Base-by-base conservation (phyloP, 305 asterid species). In the Fraxinus sp. region DNA sequence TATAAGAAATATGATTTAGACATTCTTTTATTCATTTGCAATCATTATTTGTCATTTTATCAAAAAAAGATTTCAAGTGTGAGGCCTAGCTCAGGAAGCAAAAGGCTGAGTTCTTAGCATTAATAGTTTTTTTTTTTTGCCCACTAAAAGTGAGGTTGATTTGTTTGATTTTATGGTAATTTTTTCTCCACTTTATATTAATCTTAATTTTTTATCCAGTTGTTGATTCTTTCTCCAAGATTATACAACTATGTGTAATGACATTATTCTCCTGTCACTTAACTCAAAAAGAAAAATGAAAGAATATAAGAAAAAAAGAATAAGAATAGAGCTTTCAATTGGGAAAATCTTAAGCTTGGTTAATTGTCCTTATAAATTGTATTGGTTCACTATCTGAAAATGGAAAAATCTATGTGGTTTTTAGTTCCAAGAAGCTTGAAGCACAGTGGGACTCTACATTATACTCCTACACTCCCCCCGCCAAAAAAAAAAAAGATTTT, bases 1-100 rank as follows among this genome's bases (percentile, higher is more conserved):
- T 7, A 66, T 72, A 18, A 66, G 80, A 81, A 62, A 84, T 46
- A 66, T 78, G 9, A 5, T 13, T 22, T 77, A 77, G 82, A 80
- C 62, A 36, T 44, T 80, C 55, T 82, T 46, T 35, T 74, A 33
- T 24, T 16, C 41, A 3, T 52, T 11, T 16, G 24, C 44, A 62
- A 14, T 78, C 64, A 64, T 26, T 52, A 62, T 77, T 82, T 59
- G 30, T 77, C 73, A 37, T 20, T 28, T 52, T 79, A n/a, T n/a
- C n/a, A 66, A 36, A 55, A 32, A 32, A 79, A 57, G 68, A 57
- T 57, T 57, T 57, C 10, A 57, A 57, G 30, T 55, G 66, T 6
- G 68, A 57, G 68, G 68, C 26, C 68, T 18, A 20, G 10, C 30
- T 57, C 66, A 18, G 68, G 68, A n/a, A 57, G 68, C 68, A 57